Evolutionary conservation across 805 yeast species (phyloP).

Genomic region (Pichia gijzeniarum): DNA sequence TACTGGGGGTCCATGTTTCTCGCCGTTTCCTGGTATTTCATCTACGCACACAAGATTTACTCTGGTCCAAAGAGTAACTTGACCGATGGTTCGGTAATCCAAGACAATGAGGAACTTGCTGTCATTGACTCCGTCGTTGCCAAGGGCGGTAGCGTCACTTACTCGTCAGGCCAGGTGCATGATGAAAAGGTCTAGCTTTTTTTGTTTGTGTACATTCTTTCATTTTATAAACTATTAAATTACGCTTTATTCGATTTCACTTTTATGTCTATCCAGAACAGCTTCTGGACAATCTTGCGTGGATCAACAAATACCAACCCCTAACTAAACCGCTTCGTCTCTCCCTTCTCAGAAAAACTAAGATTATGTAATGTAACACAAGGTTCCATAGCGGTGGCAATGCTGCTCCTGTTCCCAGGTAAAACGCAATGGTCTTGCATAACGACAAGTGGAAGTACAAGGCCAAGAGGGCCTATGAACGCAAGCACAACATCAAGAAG

Average conservation of each 20-base stretch:
- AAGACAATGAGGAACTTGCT: conserved; percentile 17
- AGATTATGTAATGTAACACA: no score
- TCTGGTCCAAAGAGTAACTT: conserved; percentile 54
- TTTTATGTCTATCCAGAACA: no score
- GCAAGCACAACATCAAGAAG: conserved; percentile 30
- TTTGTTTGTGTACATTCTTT: no score
- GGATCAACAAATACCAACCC: no score
- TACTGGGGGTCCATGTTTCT: conserved; percentile 53
- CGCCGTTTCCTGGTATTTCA: conserved; percentile 42
- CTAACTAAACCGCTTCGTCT: no score
- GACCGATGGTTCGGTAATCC: conserved; percentile 30
- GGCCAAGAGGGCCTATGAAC: conserved; percentile 36
- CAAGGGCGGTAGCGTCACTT: conserved; percentile 15
- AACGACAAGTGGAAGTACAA: conserved; percentile 47
- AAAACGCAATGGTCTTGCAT: conserved; percentile 43
- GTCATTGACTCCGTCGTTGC: conserved; percentile 19
- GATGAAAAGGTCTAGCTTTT: conserved; percentile 7
- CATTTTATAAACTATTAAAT: no score
- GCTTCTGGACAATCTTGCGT: no score
- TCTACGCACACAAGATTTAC: conserved; percentile 54
- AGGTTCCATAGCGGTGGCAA: no score
- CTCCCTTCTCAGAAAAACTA: no score
- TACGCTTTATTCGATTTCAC: no score
- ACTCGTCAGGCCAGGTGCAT: conserved; percentile 3
- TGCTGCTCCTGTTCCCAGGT: no score